These are phyloP conservation scores for Tagetes erecta DNA, from an alignment of 129 eudicot species.

Conservation along the genomic window DNA sequence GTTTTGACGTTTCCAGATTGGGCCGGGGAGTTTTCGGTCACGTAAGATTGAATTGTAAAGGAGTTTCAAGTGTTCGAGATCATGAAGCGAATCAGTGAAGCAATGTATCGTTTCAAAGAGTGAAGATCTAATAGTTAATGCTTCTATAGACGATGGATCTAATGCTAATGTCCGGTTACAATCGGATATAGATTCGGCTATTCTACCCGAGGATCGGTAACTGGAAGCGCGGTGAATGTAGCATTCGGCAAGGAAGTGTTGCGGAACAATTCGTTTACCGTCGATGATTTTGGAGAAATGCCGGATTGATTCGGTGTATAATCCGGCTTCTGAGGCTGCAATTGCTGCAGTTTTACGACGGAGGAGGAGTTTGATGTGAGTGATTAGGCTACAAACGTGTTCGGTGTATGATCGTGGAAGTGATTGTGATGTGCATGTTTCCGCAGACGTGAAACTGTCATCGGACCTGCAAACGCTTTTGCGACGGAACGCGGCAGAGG, in stretches of 20 bases:
- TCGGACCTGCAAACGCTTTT: conserved; percentile 75
- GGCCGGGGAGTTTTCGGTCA: conserved; percentile 73
- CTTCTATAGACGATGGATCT: conserved; percentile 62
- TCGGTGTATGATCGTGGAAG: conserved; percentile 54
- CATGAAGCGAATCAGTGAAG: conserved; percentile 77
- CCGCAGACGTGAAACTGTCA: conserved; percentile 59
- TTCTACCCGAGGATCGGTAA: conserved; percentile 51
- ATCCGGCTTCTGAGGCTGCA: conserved; percentile 81
- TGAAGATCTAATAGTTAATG: conserved; percentile 56
- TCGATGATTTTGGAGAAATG: conserved; percentile 87
- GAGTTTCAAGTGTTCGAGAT: conserved; percentile 76
- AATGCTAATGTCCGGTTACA: conserved; percentile 70
- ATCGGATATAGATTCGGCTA: conserved; percentile 73
- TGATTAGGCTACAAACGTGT: conserved; percentile 50
- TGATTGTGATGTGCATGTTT: not conserved
- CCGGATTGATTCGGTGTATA: conserved; percentile 66
- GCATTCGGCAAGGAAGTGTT: conserved; percentile 75
- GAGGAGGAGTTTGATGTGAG: conserved; percentile 80
- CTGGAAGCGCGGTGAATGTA: conserved; percentile 73
- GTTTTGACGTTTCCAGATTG: conserved; percentile 63
- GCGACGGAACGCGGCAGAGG: conserved; percentile 80
- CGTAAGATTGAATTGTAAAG: conserved; percentile 69
- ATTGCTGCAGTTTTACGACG: conserved; percentile 83
- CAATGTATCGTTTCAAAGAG: conserved; percentile 68
- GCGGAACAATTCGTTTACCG: conserved; percentile 75